Evolutionary conservation across 345 rosid species (phyloP).

Genomic region (Durio zibethinus): DNA sequence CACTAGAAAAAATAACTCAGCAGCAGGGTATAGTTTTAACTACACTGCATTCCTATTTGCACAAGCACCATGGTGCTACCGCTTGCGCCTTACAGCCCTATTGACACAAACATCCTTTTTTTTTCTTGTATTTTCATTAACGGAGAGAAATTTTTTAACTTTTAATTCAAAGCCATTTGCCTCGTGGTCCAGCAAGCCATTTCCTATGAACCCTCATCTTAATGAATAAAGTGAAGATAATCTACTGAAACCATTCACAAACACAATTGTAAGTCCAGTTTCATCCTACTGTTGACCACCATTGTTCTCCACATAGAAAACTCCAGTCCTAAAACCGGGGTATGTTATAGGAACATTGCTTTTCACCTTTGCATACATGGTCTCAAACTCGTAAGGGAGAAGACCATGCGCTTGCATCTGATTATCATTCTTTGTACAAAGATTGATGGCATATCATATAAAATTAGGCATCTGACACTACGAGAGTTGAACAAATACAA

Average conservation of each 20-base stretch:
- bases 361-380: not conserved
- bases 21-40: not conserved
- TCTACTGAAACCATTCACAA: not conserved
- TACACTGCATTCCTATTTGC: not conserved
- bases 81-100: too few species aligned
- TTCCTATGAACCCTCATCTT: not conserved
- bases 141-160: too few species aligned
- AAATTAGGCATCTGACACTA: not conserved
- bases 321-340: not conserved
- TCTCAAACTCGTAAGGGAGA: not conserved
- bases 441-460: not conserved
- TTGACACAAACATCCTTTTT: not conserved
- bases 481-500: not conserved
- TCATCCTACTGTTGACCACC: not conserved
- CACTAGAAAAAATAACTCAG: constrained; percentile 46
- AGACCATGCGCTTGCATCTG: not conserved
- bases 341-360: not conserved
- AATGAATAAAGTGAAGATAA: not conserved
- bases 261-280: not conserved
- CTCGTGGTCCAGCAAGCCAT: too few species aligned
- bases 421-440: not conserved
- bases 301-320: not conserved
- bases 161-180: too few species aligned
- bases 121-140: too few species aligned
- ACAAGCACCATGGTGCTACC: not conserved